Conservation (phyloP, 139 green algal genomes). For the Astrephomene gubernaculifera region DNA sequence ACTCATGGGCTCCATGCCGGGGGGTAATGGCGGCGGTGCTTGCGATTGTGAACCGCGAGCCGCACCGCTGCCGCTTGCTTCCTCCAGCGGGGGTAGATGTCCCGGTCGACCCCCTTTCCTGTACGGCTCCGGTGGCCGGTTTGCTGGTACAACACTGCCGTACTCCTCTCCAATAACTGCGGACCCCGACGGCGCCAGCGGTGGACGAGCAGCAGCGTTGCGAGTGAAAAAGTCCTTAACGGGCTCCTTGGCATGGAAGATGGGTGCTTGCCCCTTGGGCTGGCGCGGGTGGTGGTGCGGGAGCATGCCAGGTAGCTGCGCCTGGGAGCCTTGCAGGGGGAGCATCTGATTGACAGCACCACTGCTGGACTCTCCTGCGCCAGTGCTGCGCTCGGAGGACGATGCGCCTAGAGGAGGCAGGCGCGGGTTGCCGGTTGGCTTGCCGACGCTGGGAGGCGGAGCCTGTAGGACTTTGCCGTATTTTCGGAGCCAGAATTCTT, state of each 20-base stretch:
- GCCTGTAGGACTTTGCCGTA: constrained; percentile 55
- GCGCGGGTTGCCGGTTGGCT: background rate
- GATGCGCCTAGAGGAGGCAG: background rate
- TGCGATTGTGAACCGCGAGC: too few relatives aligned
- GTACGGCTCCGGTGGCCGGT: constrained; percentile 34
- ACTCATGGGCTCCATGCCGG: too few relatives aligned
- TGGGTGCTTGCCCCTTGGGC: constrained; percentile 18
- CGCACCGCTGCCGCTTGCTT: too few relatives aligned
- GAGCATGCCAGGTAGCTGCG: background rate
- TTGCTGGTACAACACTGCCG: background rate
- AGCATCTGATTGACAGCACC: too few relatives aligned
- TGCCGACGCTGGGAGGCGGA: constrained; percentile 15
- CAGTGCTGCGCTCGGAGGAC: background rate
- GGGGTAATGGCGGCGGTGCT: too few relatives aligned
- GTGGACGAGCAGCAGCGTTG: constrained; percentile 18
- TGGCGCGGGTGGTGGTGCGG: constrained; percentile 19
- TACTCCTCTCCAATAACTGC: background rate
- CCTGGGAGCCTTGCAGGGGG: background rate
- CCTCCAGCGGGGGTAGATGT: too few relatives aligned
- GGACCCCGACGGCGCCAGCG: background rate
- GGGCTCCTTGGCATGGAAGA: constrained; percentile 50
- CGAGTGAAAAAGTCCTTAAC: constrained; percentile 44
- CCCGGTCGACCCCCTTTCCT: too few relatives aligned
- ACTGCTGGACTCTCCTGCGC: constrained; percentile 1
- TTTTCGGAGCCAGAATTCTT: constrained; percentile 62